Base-by-base conservation (phyloP, 116 monocot genomes). In the Iris pallida region DNA sequence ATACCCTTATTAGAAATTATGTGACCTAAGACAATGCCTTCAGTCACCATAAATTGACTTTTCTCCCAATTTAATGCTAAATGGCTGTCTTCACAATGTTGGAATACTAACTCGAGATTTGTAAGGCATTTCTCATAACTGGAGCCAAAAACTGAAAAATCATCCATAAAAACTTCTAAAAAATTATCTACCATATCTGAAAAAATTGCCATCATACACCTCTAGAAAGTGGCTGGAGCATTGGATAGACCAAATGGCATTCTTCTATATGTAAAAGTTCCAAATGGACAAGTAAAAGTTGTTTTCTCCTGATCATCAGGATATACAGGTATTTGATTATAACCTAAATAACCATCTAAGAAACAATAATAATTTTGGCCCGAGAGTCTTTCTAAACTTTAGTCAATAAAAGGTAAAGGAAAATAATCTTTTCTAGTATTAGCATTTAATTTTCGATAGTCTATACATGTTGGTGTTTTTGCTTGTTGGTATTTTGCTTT, bases 81-180 rank as follows among this genome's bases (percentile, higher is more conserved):
- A 57, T 57, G 16, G 0, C 2, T 57, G 8, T 15, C 57, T 57
- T 57, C 17, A 18, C 15, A 57, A 16, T 16, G 8, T 18, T 57
- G 4, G 16, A 57, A 0, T 16, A 18, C 57, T n/a, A 2, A 7
- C 3, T 11, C 15, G 8, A 57, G 17, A 57, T 57, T 20, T 17
- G 20, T 6, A 0, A 57, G 20, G 20, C 57, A 57, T 8, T 16
- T 57, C 20, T 57, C 17, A 18, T 17, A 51, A 49, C 16, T 18
- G 20, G n/a, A 51, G 4, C 20, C 66, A 5, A 16, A 49, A 20
- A 66, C 20, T 5, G 5, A 51, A 51, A 66, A 51, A 13, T 51
- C 18, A 51, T 66, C 52, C 66, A 66, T 66, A 18, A 66, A 66
- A 9, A 66, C 49, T 20, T 53, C 19, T 17, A 66, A 49, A 51